These are phyloP conservation scores for Prinsepia uniflora DNA, from an alignment of 306 rosid species.

Conservation along the genomic window DNA sequence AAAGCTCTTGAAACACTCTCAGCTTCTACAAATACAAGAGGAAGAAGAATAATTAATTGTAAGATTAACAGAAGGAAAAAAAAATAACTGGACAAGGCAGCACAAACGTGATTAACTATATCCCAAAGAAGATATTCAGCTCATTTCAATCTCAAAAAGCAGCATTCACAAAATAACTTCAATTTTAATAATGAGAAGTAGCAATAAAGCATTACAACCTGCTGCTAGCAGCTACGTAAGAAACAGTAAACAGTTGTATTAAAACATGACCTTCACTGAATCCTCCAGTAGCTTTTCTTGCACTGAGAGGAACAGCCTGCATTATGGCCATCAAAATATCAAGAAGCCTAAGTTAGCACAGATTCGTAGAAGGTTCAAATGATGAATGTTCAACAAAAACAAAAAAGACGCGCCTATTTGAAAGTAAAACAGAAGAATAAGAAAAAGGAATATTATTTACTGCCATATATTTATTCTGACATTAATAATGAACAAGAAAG, in stretches of 20 bases:
- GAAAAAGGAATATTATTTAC: background rate
- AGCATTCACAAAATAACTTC: background rate
- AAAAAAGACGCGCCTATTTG: background rate
- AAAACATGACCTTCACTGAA: slow-evolving; percentile 55
- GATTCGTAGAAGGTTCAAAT: background rate
- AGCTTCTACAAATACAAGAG: slow-evolving; percentile 60
- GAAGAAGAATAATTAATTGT: slow-evolving; percentile 21
- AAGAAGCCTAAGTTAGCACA: slow-evolving; percentile 12
- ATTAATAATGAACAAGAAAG: background rate
- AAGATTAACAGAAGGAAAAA: background rate
- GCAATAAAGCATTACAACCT: background rate
- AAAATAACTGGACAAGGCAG: background rate
- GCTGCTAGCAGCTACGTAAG: background rate
- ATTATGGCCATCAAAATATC: slow-evolving; percentile 16
- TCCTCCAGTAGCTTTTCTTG: slow-evolving; percentile 86
- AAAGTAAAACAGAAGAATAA: background rate
- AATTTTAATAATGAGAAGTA: background rate
- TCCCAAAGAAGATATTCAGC: background rate
- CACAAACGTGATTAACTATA: background rate
- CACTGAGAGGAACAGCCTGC: slow-evolving; percentile 95
- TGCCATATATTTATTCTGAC: background rate
- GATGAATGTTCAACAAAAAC: background rate
- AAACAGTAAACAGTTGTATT: slow-evolving; percentile 2
- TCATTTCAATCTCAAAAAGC: background rate
- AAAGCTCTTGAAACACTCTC: slow-evolving; percentile 87